phyloP scores from a whole-genome alignment of 257 asterid species.

The Przewalskia tangutica region DNA sequence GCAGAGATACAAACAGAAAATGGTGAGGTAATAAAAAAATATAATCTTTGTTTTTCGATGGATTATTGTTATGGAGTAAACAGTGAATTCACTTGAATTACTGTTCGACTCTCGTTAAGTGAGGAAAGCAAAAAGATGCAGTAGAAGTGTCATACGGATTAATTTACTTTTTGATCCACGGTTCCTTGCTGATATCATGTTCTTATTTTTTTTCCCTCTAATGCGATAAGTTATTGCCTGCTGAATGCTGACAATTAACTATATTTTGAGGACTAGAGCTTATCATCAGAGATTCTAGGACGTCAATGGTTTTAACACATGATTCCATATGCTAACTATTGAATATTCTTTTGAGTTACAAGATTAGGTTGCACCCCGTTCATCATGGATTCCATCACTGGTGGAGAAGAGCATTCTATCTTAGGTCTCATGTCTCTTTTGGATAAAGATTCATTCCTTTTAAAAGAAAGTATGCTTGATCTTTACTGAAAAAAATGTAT shows the following conservation, averaged over 20 bases:
- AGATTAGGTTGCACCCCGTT: background rate
- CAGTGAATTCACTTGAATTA: background rate
- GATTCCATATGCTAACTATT: background rate
- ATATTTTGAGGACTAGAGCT: background rate
- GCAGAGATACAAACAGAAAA: constrained; percentile 91
- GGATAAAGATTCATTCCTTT: background rate
- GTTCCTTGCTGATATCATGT: background rate
- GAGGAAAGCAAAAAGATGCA: background rate
- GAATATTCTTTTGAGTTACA: background rate
- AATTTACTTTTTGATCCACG: background rate
- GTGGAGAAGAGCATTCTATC: background rate
- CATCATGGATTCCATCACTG: background rate
- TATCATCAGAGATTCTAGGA: background rate
- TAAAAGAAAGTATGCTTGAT: background rate
- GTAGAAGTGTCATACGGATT: background rate
- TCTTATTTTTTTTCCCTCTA: background rate
- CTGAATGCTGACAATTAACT: background rate
- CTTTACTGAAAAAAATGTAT: background rate
- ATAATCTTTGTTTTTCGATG: background rate
- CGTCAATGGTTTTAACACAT: background rate
- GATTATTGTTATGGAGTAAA: background rate
- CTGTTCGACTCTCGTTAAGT: background rate
- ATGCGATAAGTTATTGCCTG: background rate
- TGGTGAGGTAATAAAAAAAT: constrained; percentile 75
- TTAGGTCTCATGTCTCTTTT: background rate